phyloP scores from a whole-genome alignment of 1,139 yeast species.

The Hemisphaericaspora subhashii region DNA sequence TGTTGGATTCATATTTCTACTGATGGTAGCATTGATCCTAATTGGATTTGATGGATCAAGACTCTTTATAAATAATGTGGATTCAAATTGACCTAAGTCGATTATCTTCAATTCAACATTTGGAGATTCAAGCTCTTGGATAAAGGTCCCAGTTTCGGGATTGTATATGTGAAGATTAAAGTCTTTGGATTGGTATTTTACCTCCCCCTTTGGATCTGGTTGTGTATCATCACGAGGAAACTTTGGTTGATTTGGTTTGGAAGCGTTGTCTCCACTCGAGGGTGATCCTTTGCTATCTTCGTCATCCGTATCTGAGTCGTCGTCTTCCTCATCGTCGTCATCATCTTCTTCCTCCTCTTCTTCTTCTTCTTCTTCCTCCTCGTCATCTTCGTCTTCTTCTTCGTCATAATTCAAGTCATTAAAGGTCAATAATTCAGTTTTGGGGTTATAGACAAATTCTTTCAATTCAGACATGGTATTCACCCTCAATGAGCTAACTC shows the following conservation, averaged over 20 bases:
- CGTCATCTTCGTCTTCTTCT: conserved; percentile 14
- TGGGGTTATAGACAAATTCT: conserved; percentile 52
- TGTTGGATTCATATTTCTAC: conserved; percentile 59
- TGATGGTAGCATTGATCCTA: conserved; percentile 44
- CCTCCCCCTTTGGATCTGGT: conserved; percentile 15
- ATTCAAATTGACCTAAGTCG: conserved; percentile 54
- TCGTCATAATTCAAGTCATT: conserved; percentile 20
- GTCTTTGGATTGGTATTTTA: conserved; percentile 15
- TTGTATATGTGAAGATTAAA: conserved; percentile 55
- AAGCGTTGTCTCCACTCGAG: conserved; percentile 3
- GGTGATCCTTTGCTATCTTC: conserved; percentile 7
- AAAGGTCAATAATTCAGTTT: conserved; percentile 22
- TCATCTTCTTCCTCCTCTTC: conserved; percentile 17
- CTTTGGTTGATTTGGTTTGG: neutral
- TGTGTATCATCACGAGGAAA: neutral
- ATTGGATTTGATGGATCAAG: conserved; percentile 13
- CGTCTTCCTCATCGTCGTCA: conserved; percentile 9
- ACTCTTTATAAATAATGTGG: conserved; percentile 45
- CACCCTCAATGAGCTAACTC: conserved; percentile 50
- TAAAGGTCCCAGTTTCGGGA: conserved; percentile 50
- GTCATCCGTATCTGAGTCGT: conserved; percentile 17
- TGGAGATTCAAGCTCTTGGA: conserved; percentile 32
- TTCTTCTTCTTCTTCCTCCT: conserved; percentile 14
- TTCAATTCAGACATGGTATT: conserved; percentile 45
- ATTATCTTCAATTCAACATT: conserved; percentile 31